These are phyloP conservation scores for Russula vinacea DNA, from an alignment of 768 basidiomycete species.

Conservation along the genomic window DNA sequence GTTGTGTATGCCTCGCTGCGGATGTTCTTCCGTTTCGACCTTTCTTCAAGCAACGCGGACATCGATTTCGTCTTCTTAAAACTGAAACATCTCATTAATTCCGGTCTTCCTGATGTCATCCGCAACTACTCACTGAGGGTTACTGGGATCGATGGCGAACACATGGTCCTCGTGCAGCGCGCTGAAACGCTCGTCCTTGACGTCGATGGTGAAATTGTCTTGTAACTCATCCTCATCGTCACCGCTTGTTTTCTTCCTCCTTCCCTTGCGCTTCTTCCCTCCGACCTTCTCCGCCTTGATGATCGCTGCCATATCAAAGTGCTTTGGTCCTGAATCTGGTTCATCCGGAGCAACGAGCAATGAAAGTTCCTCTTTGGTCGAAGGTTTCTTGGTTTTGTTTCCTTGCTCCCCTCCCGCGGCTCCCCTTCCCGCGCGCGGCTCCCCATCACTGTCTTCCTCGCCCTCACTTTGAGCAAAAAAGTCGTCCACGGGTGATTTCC, in stretches of 20 bases:
- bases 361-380: conserved; percentile 63
- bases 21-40: conserved; percentile 55
- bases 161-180: conserved; percentile 84
- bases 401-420: conserved; percentile 17
- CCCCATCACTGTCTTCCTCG: conserved; percentile 34
- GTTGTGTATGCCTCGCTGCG: conserved; percentile 10
- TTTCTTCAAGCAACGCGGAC: conserved; percentile 78
- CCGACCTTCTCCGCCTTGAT: conserved; percentile 80
- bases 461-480: conserved; percentile 66
- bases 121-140: conserved; percentile 75
- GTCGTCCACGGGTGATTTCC: conserved; percentile 49
- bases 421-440: conserved; percentile 21
- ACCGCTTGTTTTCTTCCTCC: conserved; percentile 45
- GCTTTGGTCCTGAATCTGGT: conserved; percentile 54
- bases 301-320: conserved; percentile 89
- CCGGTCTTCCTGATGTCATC: background rate
- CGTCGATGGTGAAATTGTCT: conserved; percentile 77
- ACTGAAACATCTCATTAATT: conserved; percentile 41
- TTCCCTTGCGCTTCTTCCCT: conserved; percentile 38
- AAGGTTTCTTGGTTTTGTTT: conserved; percentile 27
- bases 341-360: conserved; percentile 58
- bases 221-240: conserved; percentile 65
- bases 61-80: conserved; percentile 94
- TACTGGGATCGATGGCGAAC: conserved; percentile 93
- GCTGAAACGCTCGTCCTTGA: conserved; percentile 85